Base-by-base conservation (phyloP, 1,139 yeast genomes). In the Candida buenavistaensis region DNA sequence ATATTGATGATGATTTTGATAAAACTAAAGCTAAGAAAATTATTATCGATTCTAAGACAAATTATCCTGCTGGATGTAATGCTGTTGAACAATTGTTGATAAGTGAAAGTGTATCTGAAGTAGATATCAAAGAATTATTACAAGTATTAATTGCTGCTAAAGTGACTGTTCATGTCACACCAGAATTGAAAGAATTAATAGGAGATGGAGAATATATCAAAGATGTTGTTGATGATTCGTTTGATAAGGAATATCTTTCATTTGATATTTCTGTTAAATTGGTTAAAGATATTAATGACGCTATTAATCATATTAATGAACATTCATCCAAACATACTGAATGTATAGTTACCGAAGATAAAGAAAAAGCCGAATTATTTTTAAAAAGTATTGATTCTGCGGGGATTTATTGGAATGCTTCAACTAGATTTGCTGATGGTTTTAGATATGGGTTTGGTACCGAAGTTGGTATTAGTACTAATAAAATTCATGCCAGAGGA, bases 321-420 rank as follows among this genome's bases (percentile, higher is more conserved):
- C 97, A 92, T 55, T 92, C 97, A 1, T 92, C 98, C 2, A 92
- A 89, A 52, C 99, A 94, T 59, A 94, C 99, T 0, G 99, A 94
- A 52, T 80, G 88, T 41, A 90, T 94, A 40, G 69, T 94, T 42
- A 90, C 98, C 1, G 86, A 83, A 46, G 66, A 78, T 46, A 75
- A 84, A 52, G 69, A 52, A 5, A 67, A 65, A 6, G 97, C 98
- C 0, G 84, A 86, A 30, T 62, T 61, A 41, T 94, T 92, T 63
- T 62, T 90, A 51, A 81, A 82, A 57, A 95, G 90, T 19, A 76
- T 94, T 27, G 98, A 94, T 58, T 86, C 97, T 5, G 86, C 97
- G 3, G 97, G 97, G 38, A 96, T 92, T n/a, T 94, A 88, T 66
- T 90, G 97, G 97, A 94, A 94, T 55, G 90, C 95, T 34, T 85